Conservation (phyloP, 2,329 filamentous ascomycete species). For the Diaporthe ampelina region DNA sequence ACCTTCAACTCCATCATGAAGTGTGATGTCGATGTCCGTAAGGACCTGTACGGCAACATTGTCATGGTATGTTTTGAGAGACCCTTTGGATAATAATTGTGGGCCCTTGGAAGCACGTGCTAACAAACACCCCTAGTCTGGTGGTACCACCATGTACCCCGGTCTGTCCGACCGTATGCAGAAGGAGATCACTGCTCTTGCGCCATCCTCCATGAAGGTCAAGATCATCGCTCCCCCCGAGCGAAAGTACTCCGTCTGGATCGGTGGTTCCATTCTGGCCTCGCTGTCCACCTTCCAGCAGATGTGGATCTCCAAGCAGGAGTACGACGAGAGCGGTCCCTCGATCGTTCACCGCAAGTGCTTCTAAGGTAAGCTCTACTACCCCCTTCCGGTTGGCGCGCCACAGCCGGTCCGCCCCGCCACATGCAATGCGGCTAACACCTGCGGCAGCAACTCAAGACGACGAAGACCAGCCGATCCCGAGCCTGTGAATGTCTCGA, state of each 20-base stretch:
- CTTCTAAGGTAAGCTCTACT: slow-evolving; percentile 84
- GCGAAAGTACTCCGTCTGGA: slow-evolving; percentile 99
- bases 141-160: slow-evolving; percentile 99
- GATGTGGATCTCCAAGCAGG: slow-evolving; percentile 99
- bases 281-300: slow-evolving; percentile 99
- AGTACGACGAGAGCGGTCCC: slow-evolving; percentile 99
- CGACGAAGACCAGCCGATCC: slow-evolving; percentile 46
- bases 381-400: neutral
- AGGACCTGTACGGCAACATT: slow-evolving; percentile 99
- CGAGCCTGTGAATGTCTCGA: slow-evolving; percentile 58
- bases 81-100: slow-evolving; percentile 15
- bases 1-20: slow-evolving; percentile 99
- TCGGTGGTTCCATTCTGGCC: slow-evolving; percentile 99
- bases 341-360: slow-evolving; percentile 99
- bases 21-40: slow-evolving; percentile 99
- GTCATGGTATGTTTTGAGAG: slow-evolving; percentile 89
- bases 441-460: slow-evolving; percentile 40
- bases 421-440: neutral
- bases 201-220: slow-evolving; percentile 99
- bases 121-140: slow-evolving; percentile 77
- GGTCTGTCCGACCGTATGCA: slow-evolving; percentile 99
- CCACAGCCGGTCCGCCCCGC: too few species aligned
- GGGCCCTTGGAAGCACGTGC: slow-evolving; percentile 38
- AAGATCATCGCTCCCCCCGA: slow-evolving; percentile 99
- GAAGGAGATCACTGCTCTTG: slow-evolving; percentile 99